These are phyloP conservation scores for Trichoderma oligosporum DNA, from an alignment of 2,329 filamentous ascomycete species.

Conservation along the genomic window DNA sequence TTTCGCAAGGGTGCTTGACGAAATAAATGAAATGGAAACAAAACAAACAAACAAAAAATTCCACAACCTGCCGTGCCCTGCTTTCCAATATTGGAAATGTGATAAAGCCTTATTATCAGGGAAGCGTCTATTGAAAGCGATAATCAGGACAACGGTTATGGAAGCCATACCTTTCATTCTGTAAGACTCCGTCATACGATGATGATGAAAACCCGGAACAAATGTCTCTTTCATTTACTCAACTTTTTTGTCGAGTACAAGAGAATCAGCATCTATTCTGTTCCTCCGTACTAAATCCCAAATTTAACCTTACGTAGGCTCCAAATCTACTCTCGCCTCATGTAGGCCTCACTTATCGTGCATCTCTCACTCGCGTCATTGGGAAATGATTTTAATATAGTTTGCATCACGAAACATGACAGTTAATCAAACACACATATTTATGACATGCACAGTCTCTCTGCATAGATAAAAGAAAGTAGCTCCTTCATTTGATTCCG, in stretches of 20 bases:
- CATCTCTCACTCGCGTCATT: neutral
- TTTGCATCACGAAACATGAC: no score
- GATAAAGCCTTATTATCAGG: neutral
- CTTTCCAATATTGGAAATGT: neutral
- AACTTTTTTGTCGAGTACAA: neutral
- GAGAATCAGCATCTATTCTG: no score
- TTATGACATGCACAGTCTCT: neutral
- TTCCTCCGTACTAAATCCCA: no score
- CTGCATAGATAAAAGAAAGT: neutral
- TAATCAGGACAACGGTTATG: no score
- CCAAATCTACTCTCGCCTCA: no score
- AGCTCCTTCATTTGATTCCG: neutral
- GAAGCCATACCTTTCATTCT: no score
- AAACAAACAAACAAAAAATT: slow-evolving; percentile 22
- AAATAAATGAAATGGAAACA: slow-evolving; percentile 34
- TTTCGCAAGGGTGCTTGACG: slow-evolving; percentile 37
- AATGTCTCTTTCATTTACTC: neutral
- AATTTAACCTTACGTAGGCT: no score
- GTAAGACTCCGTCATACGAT: no score
- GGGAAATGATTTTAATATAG: no score
- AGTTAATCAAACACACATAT: neutral
- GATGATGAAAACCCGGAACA: no score
- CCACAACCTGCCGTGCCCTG: neutral
- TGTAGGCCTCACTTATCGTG: no score
- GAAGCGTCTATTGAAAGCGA: no score